phyloP scores from a whole-genome alignment of 768 basidiomycete species.

The Chalciporus chontae region DNA sequence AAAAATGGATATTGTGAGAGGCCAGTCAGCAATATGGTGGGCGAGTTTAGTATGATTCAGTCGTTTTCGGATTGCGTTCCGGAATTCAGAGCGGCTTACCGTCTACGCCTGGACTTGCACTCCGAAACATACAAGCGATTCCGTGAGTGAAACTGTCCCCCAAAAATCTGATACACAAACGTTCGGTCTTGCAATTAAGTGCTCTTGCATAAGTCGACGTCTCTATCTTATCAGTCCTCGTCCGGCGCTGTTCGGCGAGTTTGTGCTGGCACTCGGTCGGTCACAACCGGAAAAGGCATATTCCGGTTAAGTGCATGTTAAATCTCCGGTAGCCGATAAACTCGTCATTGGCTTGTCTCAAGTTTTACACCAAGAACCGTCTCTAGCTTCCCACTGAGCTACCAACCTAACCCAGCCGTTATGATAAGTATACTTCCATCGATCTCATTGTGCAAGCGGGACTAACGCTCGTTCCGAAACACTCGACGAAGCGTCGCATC shows the following conservation, averaged over 20 bases:
- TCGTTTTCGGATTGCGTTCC: too few relatives aligned
- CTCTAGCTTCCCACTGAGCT: conserved; percentile 11
- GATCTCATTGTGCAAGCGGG: conserved; percentile 10
- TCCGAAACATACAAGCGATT: too few relatives aligned
- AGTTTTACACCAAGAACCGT: conserved; percentile 4
- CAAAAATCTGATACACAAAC: too few relatives aligned
- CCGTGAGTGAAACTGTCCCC: too few relatives aligned
- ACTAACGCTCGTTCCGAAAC: conserved; percentile 31
- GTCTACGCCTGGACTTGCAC: too few relatives aligned
- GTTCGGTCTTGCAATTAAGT: too few relatives aligned
- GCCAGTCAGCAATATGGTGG: too few relatives aligned
- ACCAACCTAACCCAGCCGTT: conserved; percentile 18
- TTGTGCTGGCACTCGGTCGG: conserved; percentile 1
- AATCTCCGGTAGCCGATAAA: conserved; percentile 8
- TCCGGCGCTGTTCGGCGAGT: neutral
- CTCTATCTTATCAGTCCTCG: neutral
- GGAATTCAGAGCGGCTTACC: too few relatives aligned
- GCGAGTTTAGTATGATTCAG: too few relatives aligned
- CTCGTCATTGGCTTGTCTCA: conserved; percentile 15
- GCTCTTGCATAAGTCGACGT: too few relatives aligned
- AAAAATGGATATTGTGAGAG: too few relatives aligned
- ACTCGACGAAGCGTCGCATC: conserved; percentile 91
- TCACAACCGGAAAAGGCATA: conserved; percentile 18
- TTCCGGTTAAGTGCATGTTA: conserved; percentile 12
- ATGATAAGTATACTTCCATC: conserved; percentile 58